phyloP scores from a whole-genome alignment of 2,329 filamentous ascomycete genomes.

The Scytalidium lignicola region DNA sequence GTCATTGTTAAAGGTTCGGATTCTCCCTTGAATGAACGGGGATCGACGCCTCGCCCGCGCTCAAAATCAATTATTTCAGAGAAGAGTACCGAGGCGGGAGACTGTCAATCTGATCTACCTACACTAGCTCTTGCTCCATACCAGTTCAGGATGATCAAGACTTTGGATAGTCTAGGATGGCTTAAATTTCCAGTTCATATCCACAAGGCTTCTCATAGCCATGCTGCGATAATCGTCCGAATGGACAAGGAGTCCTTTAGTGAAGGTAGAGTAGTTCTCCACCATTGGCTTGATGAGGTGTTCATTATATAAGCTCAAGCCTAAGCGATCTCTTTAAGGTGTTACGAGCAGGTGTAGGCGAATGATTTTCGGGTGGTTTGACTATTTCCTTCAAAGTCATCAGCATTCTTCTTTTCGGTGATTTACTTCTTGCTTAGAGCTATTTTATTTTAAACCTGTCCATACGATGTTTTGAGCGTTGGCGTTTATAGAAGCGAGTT shows the following conservation, averaged over 20 bases:
- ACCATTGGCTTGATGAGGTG: slow-evolving; percentile 73
- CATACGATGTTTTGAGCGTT: too few species aligned
- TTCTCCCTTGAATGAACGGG: slow-evolving; percentile 12
- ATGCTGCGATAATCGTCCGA: slow-evolving; percentile 86
- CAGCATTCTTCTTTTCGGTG: too few species aligned
- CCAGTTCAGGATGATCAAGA: slow-evolving; percentile 81
- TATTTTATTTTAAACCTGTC: too few species aligned
- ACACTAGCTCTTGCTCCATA: slow-evolving; percentile 72
- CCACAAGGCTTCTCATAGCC: slow-evolving; percentile 71
- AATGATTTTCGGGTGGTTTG: neutral
- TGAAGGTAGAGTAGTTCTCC: slow-evolving; percentile 73
- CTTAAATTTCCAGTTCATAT: slow-evolving; percentile 68
- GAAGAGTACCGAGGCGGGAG: neutral
- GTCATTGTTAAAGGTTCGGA: neutral
- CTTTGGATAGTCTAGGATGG: slow-evolving; percentile 63
- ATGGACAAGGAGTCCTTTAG: slow-evolving; percentile 60
- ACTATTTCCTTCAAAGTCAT: too few species aligned
- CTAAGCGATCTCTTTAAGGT: neutral
- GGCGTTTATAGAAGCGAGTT: too few species aligned
- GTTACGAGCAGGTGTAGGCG: neutral
- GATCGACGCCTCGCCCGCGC: slow-evolving; percentile 4
- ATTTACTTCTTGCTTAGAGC: too few species aligned
- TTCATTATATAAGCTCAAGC: slow-evolving; percentile 44
- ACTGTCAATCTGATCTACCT: slow-evolving; percentile 37
- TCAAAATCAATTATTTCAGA: neutral